Base-by-base conservation (phyloP, 352 stramenopile species). In the Globisporangium splendens region DNA sequence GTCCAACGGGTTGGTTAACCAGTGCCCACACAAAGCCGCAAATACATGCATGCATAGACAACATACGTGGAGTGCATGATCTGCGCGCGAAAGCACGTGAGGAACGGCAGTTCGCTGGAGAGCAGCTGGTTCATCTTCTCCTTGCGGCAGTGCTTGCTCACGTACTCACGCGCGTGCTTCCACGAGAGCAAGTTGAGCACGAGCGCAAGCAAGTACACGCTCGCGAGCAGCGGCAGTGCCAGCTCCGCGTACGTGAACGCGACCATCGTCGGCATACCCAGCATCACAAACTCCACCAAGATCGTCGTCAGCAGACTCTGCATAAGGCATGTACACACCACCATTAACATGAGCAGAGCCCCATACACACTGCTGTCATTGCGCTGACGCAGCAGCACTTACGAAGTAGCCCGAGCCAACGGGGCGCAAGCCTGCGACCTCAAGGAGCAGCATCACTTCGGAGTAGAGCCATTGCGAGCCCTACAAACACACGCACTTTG, bases 31-130 rank as follows among this genome's bases (percentile, higher is more conserved):
- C n/a, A n/a, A n/a, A n/a, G n/a, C n/a, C n/a, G n/a, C n/a, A n/a
- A 1, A 20, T 5, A 50, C 3, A 6, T n/a, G n/a, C 10, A 50
- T 35, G 31, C n/a, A 15, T 21, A n/a, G 17, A 7, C 12, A 17
- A 59, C 77, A 24, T 64, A 95, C 85, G 85, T 95, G 2, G 77
- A 91, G 12, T 87, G 59, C 77, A 95, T 91, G 65, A 95, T 78
- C 57, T 93, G 83, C 4, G 81, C 81, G 17, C 85, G 81, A 44
- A 90, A 92, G 56, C 76, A 87, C 42, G 85, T 93, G 51, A 95
- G 51, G 61, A 92, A 90, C 8, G 83, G 73, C 61, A 93, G 63
- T 58, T 93, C 79, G 52, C 77, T 86, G n/a, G 64, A 69, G 17
- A 90, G 69, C 33, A 95, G 47, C 41, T 88, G 71, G 49, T 79